Base-by-base conservation (phyloP, 75 land plant species). In the Pseudotsuga menziesii region DNA sequence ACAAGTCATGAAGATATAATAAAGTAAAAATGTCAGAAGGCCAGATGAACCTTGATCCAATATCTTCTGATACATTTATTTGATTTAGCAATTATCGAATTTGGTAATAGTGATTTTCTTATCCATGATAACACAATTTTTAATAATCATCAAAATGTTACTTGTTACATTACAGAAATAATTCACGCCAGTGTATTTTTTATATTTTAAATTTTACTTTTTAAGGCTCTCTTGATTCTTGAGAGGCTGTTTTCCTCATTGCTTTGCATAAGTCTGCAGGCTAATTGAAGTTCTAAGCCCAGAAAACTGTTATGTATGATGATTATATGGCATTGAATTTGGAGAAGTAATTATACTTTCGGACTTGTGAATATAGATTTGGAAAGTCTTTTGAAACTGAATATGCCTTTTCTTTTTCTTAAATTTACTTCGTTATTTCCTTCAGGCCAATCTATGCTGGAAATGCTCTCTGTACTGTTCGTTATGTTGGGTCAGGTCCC, bases 401-500 rank as follows among this genome's bases (percentile, higher is more conserved):
- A 69, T 41, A 41, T 25, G 3, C 64, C 3, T 61, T 61, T 29
- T 69, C 9, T 16, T 61, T 22, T 55, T 4, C 27, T 74, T 61
- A 7, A 16, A 6, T 56, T 74, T 56, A 2, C 27, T 74, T 48
- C 25, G 11, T 75, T 56, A 58, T 29, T 73, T 16, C 5, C 59
- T 57, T 41, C 88, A 96, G 99, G 91, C 99, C 99, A 74, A 94
- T 94, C 20, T 96, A 96, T 90, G 99, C 99, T 67, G 97, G 99
- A 73, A 96, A 96, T 94, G 99, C 97, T 25, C 84, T 94, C 48
- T 88, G 84, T 67, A 90, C 91, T 57, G 91, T 96, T 26, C 78
- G 89, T 20, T 96, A 91, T 69, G 79, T 80, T 64, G 99, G 99
- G 69, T 58, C 77, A 35, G 85, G 80, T 39, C 99, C 99, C 41